Evolutionary conservation across 2,329 filamentous ascomycete species (phyloP), one percentile per base, ranked within the genome.

Genomic region (Talaromyces sp.): DNA sequence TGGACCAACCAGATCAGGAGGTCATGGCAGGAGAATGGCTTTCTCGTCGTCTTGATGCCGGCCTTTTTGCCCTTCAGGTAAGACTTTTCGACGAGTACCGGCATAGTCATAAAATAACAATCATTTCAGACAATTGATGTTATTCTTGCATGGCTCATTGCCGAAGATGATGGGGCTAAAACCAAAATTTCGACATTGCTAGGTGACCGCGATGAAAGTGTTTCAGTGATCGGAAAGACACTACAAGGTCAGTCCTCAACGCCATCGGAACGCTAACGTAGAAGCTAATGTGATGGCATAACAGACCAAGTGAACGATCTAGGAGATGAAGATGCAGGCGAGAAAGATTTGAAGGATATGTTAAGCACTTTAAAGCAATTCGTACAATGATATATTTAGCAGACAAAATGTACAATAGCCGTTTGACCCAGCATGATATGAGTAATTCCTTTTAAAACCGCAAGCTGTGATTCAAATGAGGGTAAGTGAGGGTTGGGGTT

Each of bases 131-230:
- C 86, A 2, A 85, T 95, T 52, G 93, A 98, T 78, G 84, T 92
- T 0, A 86, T 95, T 33, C 76, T 99, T 33, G 91, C 93, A 12
- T 99, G 95, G 95, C 82, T 98, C 35, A 83, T 92, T 7, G 95
- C 93, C 0, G 95, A 99, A 76, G 95, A 99, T 70, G 82, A 82
- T 37, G 92, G 91, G 0, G 90, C 91, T 1, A 85, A 82, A 69
- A 81, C 78, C 62, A 88, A 83, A 69, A 86, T 96, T 35, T 76
- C 81, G 57, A 77, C 81, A 23, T 76, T 89, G 3, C 77, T 97
- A 44, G 85, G 83, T 0, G 88, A 91, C 64, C 82, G 84, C 21
- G 89, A 89, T 67, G 88, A 91, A 71, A 80, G 81, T 7, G 71
- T 96, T 18, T 79, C 72, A 3, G 80, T 86, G 16, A 76, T 98